Evolutionary conservation across 306 rosid species (phyloP), one percentile per base, ranked within the genome.

Genomic region (Rosa rugosa): DNA sequence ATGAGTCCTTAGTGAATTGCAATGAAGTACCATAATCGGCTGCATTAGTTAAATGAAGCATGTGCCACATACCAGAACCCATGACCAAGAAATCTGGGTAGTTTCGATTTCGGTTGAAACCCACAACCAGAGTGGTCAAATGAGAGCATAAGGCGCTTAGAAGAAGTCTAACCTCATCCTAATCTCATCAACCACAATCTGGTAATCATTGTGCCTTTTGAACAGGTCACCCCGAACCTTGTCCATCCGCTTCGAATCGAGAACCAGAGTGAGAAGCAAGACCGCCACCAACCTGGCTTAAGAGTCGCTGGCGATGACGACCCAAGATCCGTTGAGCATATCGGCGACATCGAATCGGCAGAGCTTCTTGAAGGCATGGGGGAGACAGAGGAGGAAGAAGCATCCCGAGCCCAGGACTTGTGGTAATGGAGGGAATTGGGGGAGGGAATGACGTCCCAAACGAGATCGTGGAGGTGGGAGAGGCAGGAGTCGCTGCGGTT

Each of bases 251-350:
- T 81, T 75, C 18, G 87, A 73, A 76, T 89, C 93, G 83, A 90
- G 78, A 75, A 89, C 84, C 83, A 92, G 85, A 69, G 70, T 69
- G 60, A 92, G 75, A 84, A 94, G 62, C 17, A 94, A 82, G 27
- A 90, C 83, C 0, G 89, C 59, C 34, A 94, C 63, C 11, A 86
- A 50, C 46, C 97, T 83, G 41, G 97, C 96, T 54, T 94, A 94
- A 13, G 98, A 94, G 82, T 94, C 97, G 14, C 97, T 97, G 6
- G 92, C 94, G 27, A 94, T 82, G 34, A 94, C 83, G 5, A 92
- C 89, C 98, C 96, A 94, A 2, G 98, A 94, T 38, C 98, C 98
- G 46, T 94, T 92, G 47, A 94, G 94, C 91, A 94, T 85, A 83
- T 89, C n/a, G 72, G 87, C 65, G 56, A 85, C 87, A 51, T 92